Evolutionary conservation across 2,329 filamentous ascomycete genomes (phyloP), one percentile per base, ranked within the genome.

Genomic region (Phyllosticta capitalensis): DNA sequence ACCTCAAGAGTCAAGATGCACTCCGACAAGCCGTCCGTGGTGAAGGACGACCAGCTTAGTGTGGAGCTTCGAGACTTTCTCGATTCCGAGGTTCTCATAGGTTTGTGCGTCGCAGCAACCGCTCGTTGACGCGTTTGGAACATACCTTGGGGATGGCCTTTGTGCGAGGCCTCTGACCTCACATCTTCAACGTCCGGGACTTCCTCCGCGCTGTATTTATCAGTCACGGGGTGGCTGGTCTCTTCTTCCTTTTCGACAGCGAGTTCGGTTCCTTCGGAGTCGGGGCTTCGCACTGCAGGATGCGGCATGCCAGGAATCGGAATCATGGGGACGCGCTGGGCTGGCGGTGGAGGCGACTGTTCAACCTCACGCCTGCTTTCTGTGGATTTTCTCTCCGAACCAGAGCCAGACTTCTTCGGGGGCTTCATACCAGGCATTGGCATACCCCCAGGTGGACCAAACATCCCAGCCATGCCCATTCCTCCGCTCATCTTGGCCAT

Each of bases 401-500:
- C 60, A 52, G 63, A 68, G 28, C 78, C 65, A 66, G 78, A 80
- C 45, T 79, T 76, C 64, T 78, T 78, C 55, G 76, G 70, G 20
- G 53, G 52, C 49, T 56, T 56, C 62, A 70, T 66, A 4, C 74
- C 75, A 61, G 81, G 77, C 75, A 87, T 81, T 17, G 85, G 82
- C 71, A 90, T 83, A 61, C 84, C 84, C 45, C 81, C 83, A 38
- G 86, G 84, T 20, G 83, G 82, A 19, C 89, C 90, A 72, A 95
- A 95, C 85, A 97, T 94, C 67, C 90, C 90, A 70, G 90, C 85
- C 87, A 97, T 95, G 53, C 90, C 90, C 90, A 96, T 96, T 21
- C 92, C 92, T 59, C 92, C 92, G 65, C 92, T 95, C 88, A 99
- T 94, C 76, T 96, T 96, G 52, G 94, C 94, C 90, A 99, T 99